Base-by-base conservation (phyloP, 1,284 basidiomycete species). In the Stygiomarasmius scandens region DNA sequence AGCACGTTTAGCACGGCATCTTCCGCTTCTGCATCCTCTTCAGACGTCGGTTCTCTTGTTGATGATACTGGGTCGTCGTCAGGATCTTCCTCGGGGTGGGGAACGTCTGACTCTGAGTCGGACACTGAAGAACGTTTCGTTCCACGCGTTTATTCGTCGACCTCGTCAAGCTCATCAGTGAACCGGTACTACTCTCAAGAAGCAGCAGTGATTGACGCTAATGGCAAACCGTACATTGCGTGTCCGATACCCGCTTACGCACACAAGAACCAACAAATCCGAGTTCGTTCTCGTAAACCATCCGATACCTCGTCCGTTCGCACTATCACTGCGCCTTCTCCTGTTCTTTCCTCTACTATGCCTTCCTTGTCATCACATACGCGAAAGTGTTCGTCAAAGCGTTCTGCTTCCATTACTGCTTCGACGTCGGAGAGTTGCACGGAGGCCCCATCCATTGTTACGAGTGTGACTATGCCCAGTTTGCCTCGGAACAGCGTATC, bases 31-130 rank as follows among this genome's bases (percentile, higher is more conserved):
- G 76, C 78, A 44, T 78, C 77, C 11, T 82, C 84, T 46, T 86
- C 86, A 2, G 87, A 89, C 57, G 76, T 84, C 64, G 82, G 77
- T 54, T 85, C 85, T 32, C 71, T 87, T 44, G 80, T 81, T 19
- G 86, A 88, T 61, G 85, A 88, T 65, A 84, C 79, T 54, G 83
- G 80, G 25, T 87, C 83, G 8, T 84, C 85, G 27, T 82, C 81
- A 9, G 81, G 80, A 36, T 83, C 79, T 5, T 79, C 78, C 51
- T 78, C 71, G 64, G 80, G 69, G 49, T 79, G 75, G 76, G 70
- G 71, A 52, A 78, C 77, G 51, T 80, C 82, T 54, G 82, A 82
- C 60, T 78, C 79, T 24, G 82, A 82, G 49, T 77, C 74, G 19
- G 81, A 81, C 49, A 72, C 77, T 48, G 77, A 81, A 51, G 69